Evolutionary conservation across 2,329 filamentous ascomycete species (phyloP).

Genomic region (Fusarium sacchari): DNA sequence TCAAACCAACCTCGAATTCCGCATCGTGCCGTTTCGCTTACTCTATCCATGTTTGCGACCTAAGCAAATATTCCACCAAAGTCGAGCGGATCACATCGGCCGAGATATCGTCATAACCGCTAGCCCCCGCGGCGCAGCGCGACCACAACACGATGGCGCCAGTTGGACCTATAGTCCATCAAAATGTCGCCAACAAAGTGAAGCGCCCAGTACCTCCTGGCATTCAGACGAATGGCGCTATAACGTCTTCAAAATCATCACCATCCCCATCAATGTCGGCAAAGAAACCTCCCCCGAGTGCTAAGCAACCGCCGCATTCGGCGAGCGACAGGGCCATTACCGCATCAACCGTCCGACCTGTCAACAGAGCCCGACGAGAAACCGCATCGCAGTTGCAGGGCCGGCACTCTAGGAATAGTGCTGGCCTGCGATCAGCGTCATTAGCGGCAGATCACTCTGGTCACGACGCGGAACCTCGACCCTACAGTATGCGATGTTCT

Average conservation of each 20-base stretch:
- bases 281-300: slow-evolving; percentile 61
- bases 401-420: slow-evolving; percentile 62
- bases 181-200: slow-evolving; percentile 64
- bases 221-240: slow-evolving; percentile 71
- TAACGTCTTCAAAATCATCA: slow-evolving; percentile 66
- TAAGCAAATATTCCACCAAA: slow-evolving; percentile 18
- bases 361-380: slow-evolving; percentile 70
- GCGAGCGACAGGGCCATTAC: slow-evolving; percentile 51
- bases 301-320: slow-evolving; percentile 52
- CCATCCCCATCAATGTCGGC: slow-evolving; percentile 67
- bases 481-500: slow-evolving; percentile 57
- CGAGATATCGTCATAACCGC: slow-evolving; percentile 23
- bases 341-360: slow-evolving; percentile 58
- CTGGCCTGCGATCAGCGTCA: slow-evolving; percentile 60
- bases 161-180: slow-evolving; percentile 59
- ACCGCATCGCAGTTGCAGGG: slow-evolving; percentile 55
- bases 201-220: slow-evolving; percentile 75
- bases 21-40: slow-evolving; percentile 27
- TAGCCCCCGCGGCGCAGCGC: slow-evolving; percentile 41
- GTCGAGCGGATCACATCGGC: slow-evolving; percentile 28
- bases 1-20: slow-evolving; percentile 6
- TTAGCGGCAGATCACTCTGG: slow-evolving; percentile 55
- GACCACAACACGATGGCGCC: slow-evolving; percentile 61
- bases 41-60: slow-evolving; percentile 38
- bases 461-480: slow-evolving; percentile 57